A percentile compares a stretch with the other conserved stretches of the same genome.
Evolutionary conservation across 208 protist species (phyloP).

Genomic region (Leishmania martiniquensis): DNA sequence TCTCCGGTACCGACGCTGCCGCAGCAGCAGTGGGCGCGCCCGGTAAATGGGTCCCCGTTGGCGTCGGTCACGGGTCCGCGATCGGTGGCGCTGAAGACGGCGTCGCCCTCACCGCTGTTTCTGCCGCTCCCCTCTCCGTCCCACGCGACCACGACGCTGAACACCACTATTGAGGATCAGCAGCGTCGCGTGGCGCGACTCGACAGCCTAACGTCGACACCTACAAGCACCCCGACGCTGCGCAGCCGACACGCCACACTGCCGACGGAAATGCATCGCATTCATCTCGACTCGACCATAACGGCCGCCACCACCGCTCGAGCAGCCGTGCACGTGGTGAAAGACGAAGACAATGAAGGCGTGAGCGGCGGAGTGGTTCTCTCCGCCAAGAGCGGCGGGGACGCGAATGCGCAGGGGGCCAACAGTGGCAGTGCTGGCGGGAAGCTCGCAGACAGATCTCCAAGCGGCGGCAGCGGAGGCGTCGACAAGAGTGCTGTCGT

Average conservation of each 20-base stretch:
- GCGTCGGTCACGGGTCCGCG: neutral
- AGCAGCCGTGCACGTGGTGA: neutral
- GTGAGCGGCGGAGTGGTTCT: neutral
- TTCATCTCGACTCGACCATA: conserved; percentile 23
- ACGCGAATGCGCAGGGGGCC: neutral
- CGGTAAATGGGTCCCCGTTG: neutral
- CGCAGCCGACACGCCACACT: conserved; percentile 29
- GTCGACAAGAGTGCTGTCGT: neutral
- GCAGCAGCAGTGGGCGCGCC: conserved; percentile 2
- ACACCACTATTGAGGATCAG: conserved; percentile 32
- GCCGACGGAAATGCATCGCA: conserved; percentile 34
- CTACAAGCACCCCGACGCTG: conserved; percentile 27
- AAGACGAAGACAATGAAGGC: neutral
- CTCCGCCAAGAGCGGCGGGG: neutral
- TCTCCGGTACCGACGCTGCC: neutral
- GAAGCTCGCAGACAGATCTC: neutral
- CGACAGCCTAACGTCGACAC: conserved; percentile 25
- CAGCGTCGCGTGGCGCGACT: conserved; percentile 36
- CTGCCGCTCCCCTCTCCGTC: conserved; percentile 29
- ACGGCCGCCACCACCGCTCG: neutral
- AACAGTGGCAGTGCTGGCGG: neutral
- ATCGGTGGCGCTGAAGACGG: neutral
- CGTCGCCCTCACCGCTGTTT: conserved; percentile 10
- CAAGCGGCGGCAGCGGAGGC: neutral
- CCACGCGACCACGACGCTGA: conserved; percentile 30